phyloP scores from a whole-genome alignment of 768 basidiomycete genomes.

The Gyrodon lividus region DNA sequence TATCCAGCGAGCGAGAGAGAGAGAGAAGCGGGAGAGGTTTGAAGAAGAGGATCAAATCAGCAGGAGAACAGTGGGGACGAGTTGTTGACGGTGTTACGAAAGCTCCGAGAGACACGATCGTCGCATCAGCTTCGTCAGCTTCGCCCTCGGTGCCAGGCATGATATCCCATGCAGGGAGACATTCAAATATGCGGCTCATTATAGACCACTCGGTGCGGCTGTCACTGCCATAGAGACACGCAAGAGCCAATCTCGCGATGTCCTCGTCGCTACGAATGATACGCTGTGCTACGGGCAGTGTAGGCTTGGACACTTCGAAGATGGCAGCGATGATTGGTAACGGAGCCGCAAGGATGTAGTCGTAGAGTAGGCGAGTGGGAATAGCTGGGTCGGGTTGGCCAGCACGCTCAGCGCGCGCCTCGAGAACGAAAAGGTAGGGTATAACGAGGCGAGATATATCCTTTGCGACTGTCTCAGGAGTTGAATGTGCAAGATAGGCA shows the following conservation, averaged over 20 bases:
- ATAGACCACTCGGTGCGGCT: constrained; percentile 69
- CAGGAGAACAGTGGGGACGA: constrained; percentile 52
- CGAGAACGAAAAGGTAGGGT: constrained; percentile 92
- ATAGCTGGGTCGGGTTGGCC: constrained; percentile 68
- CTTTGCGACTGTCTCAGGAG: constrained; percentile 56
- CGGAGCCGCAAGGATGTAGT: constrained; percentile 68
- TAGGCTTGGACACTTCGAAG: constrained; percentile 92
- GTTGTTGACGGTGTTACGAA: constrained; percentile 76
- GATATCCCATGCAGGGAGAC: constrained; percentile 88
- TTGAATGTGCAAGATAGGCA: constrained; percentile 76
- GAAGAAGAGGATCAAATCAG: constrained; percentile 81
- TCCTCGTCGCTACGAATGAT: constrained; percentile 81
- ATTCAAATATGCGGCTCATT: constrained; percentile 95
- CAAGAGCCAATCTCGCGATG: constrained; percentile 81
- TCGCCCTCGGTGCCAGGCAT: constrained; percentile 54
- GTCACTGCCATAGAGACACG: constrained; percentile 83
- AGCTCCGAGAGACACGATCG: constrained; percentile 73
- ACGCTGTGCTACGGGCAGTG: constrained; percentile 64
- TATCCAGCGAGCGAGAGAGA: constrained; percentile 82
- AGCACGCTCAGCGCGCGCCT: constrained; percentile 80
- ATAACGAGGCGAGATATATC: constrained; percentile 79
- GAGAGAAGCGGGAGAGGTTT: constrained; percentile 69
- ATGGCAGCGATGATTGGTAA: constrained; percentile 70
- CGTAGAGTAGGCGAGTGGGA: constrained; percentile 63
- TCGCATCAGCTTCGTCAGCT: constrained; percentile 78